Conservation (phyloP, 2,329 filamentous ascomycete genomes). For the Acrocalymma vagum region DNA sequence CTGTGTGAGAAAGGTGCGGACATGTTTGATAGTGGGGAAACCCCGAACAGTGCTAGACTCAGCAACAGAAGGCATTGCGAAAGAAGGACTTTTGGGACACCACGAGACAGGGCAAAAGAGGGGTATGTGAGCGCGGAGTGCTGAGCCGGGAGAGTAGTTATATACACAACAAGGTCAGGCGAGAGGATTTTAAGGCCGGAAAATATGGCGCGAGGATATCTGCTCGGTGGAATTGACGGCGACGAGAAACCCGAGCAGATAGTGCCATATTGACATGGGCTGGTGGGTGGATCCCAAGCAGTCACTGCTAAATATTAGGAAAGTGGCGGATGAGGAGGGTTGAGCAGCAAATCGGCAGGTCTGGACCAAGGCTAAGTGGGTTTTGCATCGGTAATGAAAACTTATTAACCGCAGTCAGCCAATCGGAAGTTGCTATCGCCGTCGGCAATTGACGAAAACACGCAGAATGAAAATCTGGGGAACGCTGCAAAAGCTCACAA, state of each 20-base stretch:
- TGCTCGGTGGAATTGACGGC: conserved; percentile 44
- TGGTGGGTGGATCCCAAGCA: conserved; percentile 27
- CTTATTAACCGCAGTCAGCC: conserved; percentile 15
- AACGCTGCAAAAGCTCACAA: conserved; percentile 25
- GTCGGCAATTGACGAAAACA: too few relatives aligned
- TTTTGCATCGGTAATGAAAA: conserved; percentile 13
- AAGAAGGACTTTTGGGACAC: conserved; percentile 5
- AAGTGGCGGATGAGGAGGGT: too few relatives aligned
- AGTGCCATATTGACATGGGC: conserved; percentile 15
- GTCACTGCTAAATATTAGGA: too few relatives aligned
- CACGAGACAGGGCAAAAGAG: conserved; percentile 12
- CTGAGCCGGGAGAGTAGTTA: conserved; percentile 22
- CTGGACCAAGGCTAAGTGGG: conserved; percentile 6
- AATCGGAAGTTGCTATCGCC: conserved; percentile 25
- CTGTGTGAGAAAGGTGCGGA: conserved; percentile 76
- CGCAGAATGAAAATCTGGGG: conserved; percentile 36
- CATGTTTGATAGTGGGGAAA: conserved; percentile 79
- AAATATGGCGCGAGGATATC: conserved; percentile 20
- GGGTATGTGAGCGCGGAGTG: conserved; percentile 25
- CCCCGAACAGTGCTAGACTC: conserved; percentile 45
- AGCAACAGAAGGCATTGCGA: conserved; percentile 37
- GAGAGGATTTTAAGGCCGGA: conserved; percentile 14
- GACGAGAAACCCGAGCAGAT: conserved; percentile 26
- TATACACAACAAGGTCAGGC: conserved; percentile 26
- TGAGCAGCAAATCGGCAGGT: not conserved